Base-by-base conservation (phyloP, 495 filamentous ascomycete species). In the Elasticomyces elasticus region DNA sequence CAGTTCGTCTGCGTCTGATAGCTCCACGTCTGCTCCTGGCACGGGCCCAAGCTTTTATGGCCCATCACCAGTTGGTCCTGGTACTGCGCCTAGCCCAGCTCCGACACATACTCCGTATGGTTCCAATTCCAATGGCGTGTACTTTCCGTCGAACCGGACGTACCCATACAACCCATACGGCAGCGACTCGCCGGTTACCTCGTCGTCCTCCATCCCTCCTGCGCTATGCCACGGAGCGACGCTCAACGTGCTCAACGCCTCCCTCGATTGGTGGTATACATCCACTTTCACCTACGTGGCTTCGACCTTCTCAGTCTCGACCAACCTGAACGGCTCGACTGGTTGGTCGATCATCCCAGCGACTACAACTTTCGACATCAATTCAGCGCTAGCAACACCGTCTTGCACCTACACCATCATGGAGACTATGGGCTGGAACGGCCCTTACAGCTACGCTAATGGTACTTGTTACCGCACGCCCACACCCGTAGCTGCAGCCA, bases 301-400 rank as follows among this genome's bases (percentile, higher is more conserved):
- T 15, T 62, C 60, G 24, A 62, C 51, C 13, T 9, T 55, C 23
- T 54, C 52, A 1, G 19, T 52, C 22, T 22, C 28, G 19, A 51
- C 22, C 26, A 48, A 46, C 23, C 20, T 11, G 2, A 60, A 55
- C 42, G 52, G 31, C 35, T 41, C 56, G 13, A 54, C 51, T 11
- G 44, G 35, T 7, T 60, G 57, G 57, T 45, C 51, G 6, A 7
- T 51, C 1, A 27, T 51, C 2, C 45, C 57, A n/a, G 51, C 51
- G 11, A 35, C 57, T n/a, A 60, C 57, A 1, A 47, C 65, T 7
- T 66, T 69, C 51, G 55, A 69, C 35, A 42, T 69, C 1, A 56
- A 58, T 11, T 59, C 58, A 17, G 54, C 55, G 12, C 12, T 68
- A 1, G 42, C 33, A 11, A 28, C 26, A 15, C 37, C 49, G 17